Evolutionary conservation across 352 stramenopile species (phyloP).

Genomic region (Globisporangium acanthophoron): DNA sequence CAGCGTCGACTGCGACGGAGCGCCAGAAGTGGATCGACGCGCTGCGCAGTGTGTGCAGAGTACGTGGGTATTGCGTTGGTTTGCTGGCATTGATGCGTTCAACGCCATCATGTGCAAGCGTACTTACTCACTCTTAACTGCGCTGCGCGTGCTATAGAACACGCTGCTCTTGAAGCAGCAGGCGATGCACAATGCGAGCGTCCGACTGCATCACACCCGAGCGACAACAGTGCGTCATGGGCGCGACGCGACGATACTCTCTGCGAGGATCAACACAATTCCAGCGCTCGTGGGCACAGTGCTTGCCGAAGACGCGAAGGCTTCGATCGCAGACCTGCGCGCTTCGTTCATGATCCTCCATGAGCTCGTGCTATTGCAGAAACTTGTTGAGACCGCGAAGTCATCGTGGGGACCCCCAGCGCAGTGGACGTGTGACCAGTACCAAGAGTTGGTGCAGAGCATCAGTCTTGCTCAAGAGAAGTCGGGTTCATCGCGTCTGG

Average conservation of each 20-base stretch:
- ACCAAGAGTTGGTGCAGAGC: slow-evolving; percentile 53
- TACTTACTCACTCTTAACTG: background rate
- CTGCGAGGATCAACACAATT: slow-evolving; percentile 6
- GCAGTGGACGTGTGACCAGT: slow-evolving; percentile 49
- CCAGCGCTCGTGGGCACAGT: slow-evolving; percentile 6
- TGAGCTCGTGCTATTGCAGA: slow-evolving; percentile 57
- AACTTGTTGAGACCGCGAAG: slow-evolving; percentile 41
- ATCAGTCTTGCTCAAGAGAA: slow-evolving; percentile 54
- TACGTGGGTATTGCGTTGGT: slow-evolving; percentile 11
- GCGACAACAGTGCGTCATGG: slow-evolving; percentile 20
- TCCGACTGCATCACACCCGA: slow-evolving; percentile 15
- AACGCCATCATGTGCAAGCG: background rate
- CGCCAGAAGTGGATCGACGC: slow-evolving; percentile 62
- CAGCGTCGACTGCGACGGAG: slow-evolving; percentile 38
- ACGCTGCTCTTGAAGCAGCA: slow-evolving; percentile 17
- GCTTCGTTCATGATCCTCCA: slow-evolving; percentile 68
- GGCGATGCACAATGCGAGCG: slow-evolving; percentile 13
- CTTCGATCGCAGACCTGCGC: slow-evolving; percentile 32
- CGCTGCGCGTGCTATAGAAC: slow-evolving; percentile 2
- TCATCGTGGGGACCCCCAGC: slow-evolving; percentile 35
- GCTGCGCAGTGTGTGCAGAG: slow-evolving; percentile 39
- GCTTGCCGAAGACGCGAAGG: slow-evolving; percentile 10
- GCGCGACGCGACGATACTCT: slow-evolving; percentile 24
- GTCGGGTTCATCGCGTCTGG: slow-evolving; percentile 23
- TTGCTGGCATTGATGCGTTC: background rate